phyloP scores from a whole-genome alignment of 1,284 basidiomycete species.

The Tylopilus orsonianus region DNA sequence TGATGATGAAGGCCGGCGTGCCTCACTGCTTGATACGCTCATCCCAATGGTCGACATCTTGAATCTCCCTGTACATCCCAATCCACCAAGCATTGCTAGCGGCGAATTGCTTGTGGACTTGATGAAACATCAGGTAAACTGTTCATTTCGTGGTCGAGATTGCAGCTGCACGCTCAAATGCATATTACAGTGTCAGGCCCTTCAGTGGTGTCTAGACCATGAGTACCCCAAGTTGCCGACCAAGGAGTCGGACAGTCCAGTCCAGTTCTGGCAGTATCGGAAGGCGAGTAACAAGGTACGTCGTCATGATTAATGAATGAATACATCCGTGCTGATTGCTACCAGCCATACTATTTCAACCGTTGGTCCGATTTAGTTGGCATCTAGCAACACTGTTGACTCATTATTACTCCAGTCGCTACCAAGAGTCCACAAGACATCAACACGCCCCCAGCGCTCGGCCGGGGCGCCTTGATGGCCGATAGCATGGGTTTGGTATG shows the following conservation, averaged over 20 bases:
- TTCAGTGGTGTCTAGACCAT: slow-evolving; percentile 76
- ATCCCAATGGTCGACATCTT: slow-evolving; percentile 70
- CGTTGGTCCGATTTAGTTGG: slow-evolving; percentile 41
- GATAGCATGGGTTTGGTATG: slow-evolving; percentile 82
- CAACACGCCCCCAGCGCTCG: slow-evolving; percentile 57
- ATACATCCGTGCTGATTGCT: not conserved
- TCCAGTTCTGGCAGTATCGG: slow-evolving; percentile 84
- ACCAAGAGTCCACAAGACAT: slow-evolving; percentile 74
- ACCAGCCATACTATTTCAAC: slow-evolving; percentile 64
- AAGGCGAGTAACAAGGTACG: slow-evolving; percentile 54
- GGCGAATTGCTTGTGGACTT: slow-evolving; percentile 71
- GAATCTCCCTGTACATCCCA: slow-evolving; percentile 60
- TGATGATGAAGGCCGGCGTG: slow-evolving; percentile 72
- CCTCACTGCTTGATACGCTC: slow-evolving; percentile 65
- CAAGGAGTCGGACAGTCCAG: slow-evolving; percentile 65
- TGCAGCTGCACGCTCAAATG: slow-evolving; percentile 1
- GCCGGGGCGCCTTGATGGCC: slow-evolving; percentile 81
- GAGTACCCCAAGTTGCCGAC: slow-evolving; percentile 75
- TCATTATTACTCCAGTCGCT: slow-evolving; percentile 49
- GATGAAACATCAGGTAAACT: slow-evolving; percentile 72
- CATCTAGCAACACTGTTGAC: not conserved
- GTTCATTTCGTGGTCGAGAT: slow-evolving; percentile 10
- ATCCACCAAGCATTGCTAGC: slow-evolving; percentile 63
- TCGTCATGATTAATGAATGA: not conserved
- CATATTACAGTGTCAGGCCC: slow-evolving; percentile 60